phyloP scores from a whole-genome alignment of 805 yeast species.

The Candida incommunis region DNA sequence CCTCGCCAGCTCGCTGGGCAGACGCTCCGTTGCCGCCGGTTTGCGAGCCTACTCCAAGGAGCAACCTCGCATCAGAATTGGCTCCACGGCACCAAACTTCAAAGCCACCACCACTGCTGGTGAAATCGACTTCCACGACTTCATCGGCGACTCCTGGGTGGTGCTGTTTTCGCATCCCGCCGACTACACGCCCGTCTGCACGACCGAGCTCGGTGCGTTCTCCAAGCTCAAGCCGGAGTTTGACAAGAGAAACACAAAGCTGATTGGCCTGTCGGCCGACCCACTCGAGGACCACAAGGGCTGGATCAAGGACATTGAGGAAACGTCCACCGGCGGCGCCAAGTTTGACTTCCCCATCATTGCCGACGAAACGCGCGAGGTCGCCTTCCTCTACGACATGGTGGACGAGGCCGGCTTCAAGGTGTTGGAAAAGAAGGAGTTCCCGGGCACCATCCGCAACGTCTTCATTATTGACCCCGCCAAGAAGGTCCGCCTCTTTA shows the following conservation, averaged over 20 bases:
- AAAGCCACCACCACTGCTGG: constrained; percentile 73
- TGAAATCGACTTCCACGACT: constrained; percentile 74
- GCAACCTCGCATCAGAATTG: constrained; percentile 50
- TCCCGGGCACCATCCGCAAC: constrained; percentile 79
- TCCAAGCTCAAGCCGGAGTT: constrained; percentile 83
- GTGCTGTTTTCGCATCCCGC: constrained; percentile 90
- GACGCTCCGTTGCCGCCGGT: background rate
- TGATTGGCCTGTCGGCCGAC: constrained; percentile 84
- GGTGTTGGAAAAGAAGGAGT: constrained; percentile 48
- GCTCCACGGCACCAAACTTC: constrained; percentile 81
- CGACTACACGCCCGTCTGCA: constrained; percentile 93
- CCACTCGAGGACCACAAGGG: constrained; percentile 62
- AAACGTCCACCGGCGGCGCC: constrained; percentile 52
- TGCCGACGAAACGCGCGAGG: constrained; percentile 76
- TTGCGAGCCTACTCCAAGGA: constrained; percentile 7
- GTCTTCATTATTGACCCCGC: constrained; percentile 84
- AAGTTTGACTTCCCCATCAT: constrained; percentile 78
- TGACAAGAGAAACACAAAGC: constrained; percentile 68
- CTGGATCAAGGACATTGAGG: constrained; percentile 90
- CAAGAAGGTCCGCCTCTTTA: constrained; percentile 73
- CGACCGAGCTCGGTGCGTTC: constrained; percentile 91
- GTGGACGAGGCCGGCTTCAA: constrained; percentile 74
- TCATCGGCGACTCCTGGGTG: constrained; percentile 75
- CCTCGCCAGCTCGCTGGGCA: background rate
- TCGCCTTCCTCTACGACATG: constrained; percentile 76